Conservation (phyloP, 495 filamentous ascomycete species). For the Ramalina peruviana region DNA sequence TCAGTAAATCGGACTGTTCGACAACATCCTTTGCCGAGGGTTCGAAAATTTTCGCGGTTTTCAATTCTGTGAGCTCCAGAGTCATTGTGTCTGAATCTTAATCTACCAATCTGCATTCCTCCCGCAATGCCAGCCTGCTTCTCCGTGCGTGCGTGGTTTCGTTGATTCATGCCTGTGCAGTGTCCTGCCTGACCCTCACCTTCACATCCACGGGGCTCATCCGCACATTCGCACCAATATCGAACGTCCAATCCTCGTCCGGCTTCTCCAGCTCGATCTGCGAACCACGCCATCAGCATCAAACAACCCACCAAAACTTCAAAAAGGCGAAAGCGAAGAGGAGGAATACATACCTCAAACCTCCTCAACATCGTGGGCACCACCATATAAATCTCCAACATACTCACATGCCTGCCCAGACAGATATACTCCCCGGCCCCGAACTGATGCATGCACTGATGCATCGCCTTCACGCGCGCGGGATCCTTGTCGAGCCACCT, state of each 20-base stretch:
- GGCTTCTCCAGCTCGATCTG: conserved; percentile 21
- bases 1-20: too few relatives aligned
- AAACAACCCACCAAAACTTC: background rate
- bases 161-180: too few relatives aligned
- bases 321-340: background rate
- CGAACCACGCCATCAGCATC: background rate
- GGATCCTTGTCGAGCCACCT: conserved; percentile 36
- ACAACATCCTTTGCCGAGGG: too few relatives aligned
- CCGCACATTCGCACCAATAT: conserved; percentile 12
- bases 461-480: conserved; percentile 39
- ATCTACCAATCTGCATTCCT: too few relatives aligned
- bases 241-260: conserved; percentile 18
- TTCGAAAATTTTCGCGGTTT: too few relatives aligned
- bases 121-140: too few relatives aligned
- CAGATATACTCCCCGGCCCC: conserved; percentile 48
- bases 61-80: too few relatives aligned
- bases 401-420: conserved; percentile 47
- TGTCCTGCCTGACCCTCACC: too few relatives aligned
- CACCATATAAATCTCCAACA: conserved; percentile 43
- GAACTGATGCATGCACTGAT: conserved; percentile 47
- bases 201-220: background rate
- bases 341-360: conserved; percentile 36
- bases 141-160: too few relatives aligned
- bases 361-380: conserved; percentile 33
- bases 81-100: too few relatives aligned